Evolutionary conservation across 1,284 basidiomycete genomes (phyloP).

Genomic region (Sporisorium reilianum): DNA sequence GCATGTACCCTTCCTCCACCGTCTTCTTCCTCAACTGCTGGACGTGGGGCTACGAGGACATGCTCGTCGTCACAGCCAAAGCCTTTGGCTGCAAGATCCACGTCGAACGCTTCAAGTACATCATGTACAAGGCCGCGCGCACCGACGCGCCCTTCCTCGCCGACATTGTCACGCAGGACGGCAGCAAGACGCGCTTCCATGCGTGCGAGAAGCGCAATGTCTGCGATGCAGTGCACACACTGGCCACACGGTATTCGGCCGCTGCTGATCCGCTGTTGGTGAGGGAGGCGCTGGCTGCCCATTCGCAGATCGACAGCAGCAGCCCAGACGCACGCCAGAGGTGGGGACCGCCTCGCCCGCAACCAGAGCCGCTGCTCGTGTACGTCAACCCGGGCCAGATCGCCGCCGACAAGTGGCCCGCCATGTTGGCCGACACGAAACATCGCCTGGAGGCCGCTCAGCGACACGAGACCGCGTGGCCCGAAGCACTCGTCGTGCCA

Average conservation of each 20-base stretch:
- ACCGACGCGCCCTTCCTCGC: conserved; percentile 76
- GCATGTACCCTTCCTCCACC: conserved; percentile 73
- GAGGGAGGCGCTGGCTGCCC: conserved; percentile 26
- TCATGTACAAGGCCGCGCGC: conserved; percentile 75
- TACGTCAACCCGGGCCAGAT: conserved; percentile 55
- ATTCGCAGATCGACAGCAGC: conserved; percentile 33
- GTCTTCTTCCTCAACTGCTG: conserved; percentile 89
- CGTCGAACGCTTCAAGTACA: conserved; percentile 85
- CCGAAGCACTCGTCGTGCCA: conserved; percentile 70
- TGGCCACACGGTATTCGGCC: conserved; percentile 25
- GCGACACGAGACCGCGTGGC: conserved; percentile 39
- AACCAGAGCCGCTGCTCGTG: conserved; percentile 38
- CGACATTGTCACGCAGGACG: conserved; percentile 77
- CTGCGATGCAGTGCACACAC: conserved; percentile 71
- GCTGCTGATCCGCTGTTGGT: conserved; percentile 3
- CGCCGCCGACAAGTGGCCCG: conserved; percentile 74
- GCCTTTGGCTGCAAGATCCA: conserved; percentile 76
- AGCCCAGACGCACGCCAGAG: conserved; percentile 20
- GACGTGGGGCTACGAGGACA: conserved; percentile 80
- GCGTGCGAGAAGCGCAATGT: conserved; percentile 86
- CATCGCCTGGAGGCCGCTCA: conserved; percentile 69
- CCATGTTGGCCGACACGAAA: conserved; percentile 74
- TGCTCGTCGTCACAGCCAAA: conserved; percentile 48
- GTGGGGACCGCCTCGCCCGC: conserved; percentile 30
- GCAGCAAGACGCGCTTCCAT: conserved; percentile 80